These are phyloP conservation scores for Cryptococcus floricola DNA, from an alignment of 1,284 basidiomycete species.

Conservation along the genomic window DNA sequence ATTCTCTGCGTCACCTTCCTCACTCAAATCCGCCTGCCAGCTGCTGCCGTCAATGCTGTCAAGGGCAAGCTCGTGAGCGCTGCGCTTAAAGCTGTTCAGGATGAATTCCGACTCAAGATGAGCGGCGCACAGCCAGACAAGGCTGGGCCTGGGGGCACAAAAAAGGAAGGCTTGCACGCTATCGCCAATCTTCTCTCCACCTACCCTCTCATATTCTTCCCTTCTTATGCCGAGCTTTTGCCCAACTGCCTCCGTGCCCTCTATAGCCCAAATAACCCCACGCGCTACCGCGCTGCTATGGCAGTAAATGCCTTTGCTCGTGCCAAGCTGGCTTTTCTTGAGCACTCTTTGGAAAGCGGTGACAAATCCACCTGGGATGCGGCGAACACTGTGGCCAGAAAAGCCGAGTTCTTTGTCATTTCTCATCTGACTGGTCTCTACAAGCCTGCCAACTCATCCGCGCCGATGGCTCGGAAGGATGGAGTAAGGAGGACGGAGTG, in stretches of 20 bases:
- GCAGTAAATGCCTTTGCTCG: conserved; percentile 32
- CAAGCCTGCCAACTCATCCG: conserved; percentile 8
- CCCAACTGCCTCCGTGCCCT: conserved; percentile 29
- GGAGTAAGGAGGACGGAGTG: conserved; percentile 39
- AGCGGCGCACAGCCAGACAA: conserved; percentile 11
- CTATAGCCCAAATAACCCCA: conserved; percentile 10
- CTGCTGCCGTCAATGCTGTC: conserved; percentile 25
- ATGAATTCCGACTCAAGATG: conserved; percentile 20
- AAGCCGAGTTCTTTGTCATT: conserved; percentile 29
- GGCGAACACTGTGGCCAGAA: conserved; percentile 16
- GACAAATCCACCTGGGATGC: conserved; percentile 22
- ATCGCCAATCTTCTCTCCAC: conserved; percentile 33
- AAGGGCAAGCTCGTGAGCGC: conserved; percentile 40
- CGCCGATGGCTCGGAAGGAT: conserved; percentile 15
- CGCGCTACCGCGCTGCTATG: conserved; percentile 29
- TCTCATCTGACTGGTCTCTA: conserved; percentile 24
- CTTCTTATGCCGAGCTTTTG: conserved; percentile 34
- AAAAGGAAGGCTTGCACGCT: conserved; percentile 39
- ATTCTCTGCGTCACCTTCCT: conserved; percentile 41
- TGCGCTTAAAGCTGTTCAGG: conserved; percentile 30
- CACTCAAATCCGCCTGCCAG: conserved; percentile 35
- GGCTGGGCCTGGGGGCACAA: conserved; percentile 25
- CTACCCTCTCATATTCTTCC: conserved; percentile 41
- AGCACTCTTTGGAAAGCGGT: conserved; percentile 9
- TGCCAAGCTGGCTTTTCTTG: conserved; percentile 25